A percentile compares a stretch with the other conserved stretches of the same genome.
These are phyloP conservation scores for Seminavis robusta DNA, from an alignment of 108 stramenopile genomes.

Conservation along the genomic window DNA sequence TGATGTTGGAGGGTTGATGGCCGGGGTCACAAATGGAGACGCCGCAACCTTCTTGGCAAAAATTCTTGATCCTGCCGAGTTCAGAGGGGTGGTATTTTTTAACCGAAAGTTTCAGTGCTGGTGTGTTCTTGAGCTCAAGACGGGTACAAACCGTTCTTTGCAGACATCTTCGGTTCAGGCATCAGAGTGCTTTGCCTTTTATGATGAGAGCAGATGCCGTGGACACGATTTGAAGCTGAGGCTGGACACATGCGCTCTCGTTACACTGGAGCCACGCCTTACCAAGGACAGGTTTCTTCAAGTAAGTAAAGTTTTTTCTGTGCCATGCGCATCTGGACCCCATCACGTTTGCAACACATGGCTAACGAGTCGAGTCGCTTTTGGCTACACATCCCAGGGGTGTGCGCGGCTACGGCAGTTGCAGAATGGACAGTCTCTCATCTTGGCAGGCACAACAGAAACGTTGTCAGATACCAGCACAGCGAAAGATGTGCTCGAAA, in stretches of 20 bases:
- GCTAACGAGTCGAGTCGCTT: too few relatives aligned
- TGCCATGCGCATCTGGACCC: too few relatives aligned
- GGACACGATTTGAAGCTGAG: slow-evolving; percentile 54
- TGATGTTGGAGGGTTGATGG: slow-evolving; percentile 50
- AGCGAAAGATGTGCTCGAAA: slow-evolving; percentile 27
- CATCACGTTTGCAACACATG: too few relatives aligned
- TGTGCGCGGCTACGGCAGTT: slow-evolving; percentile 49
- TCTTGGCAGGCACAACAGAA: slow-evolving; percentile 29
- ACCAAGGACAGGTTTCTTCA: slow-evolving; percentile 69
- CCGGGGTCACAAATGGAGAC: too few relatives aligned
- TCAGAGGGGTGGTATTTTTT: too few relatives aligned
- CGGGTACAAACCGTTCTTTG: too few relatives aligned
- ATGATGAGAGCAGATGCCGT: slow-evolving; percentile 60
- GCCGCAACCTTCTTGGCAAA: too few relatives aligned
- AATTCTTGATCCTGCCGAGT: too few relatives aligned
- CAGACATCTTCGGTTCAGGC: slow-evolving; percentile 41
- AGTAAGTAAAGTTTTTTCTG: too few relatives aligned
- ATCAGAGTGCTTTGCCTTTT: slow-evolving; percentile 41
- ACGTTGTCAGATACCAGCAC: not conserved
- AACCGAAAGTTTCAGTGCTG: too few relatives aligned
- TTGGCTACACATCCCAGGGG: too few relatives aligned
- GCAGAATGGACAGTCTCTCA: slow-evolving; percentile 33
- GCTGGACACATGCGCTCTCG: slow-evolving; percentile 34
- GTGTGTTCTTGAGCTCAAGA: too few relatives aligned
- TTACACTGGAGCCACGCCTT: slow-evolving; percentile 46